Conservation (phyloP, 148 eudicot species). For the Fagopyrum homotropicum region DNA sequence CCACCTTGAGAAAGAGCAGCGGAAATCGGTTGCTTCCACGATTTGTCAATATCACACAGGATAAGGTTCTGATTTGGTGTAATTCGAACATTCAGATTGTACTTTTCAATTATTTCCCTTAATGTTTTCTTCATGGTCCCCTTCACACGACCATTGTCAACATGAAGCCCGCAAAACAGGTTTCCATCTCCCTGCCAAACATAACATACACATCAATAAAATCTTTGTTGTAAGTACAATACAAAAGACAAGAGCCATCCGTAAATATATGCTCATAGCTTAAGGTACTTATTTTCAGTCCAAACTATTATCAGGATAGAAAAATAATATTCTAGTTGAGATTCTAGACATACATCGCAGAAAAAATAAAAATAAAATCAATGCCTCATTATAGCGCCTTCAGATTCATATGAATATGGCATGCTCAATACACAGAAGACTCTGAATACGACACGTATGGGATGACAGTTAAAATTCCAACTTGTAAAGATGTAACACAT, state of each 20-base stretch:
- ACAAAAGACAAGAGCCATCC: background rate
- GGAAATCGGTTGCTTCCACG: constrained; percentile 71
- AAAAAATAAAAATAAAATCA: too few relatives aligned
- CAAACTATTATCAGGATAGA: background rate
- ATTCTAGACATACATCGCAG: background rate
- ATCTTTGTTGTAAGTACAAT: background rate
- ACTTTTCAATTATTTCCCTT: constrained; percentile 84
- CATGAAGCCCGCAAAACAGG: constrained; percentile 85
- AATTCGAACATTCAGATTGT: constrained; percentile 85
- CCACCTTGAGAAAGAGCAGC: constrained; percentile 86
- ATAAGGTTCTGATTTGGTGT: constrained; percentile 92
- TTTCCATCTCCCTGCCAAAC: constrained; percentile 76
- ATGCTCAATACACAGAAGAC: background rate
- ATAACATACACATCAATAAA: background rate
- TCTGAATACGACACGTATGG: background rate
- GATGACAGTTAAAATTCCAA: background rate
- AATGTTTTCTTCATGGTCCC: constrained; percentile 75
- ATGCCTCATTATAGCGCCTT: background rate
- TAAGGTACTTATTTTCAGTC: background rate
- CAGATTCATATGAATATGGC: background rate
- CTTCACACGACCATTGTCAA: constrained; percentile 87
- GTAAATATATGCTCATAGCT: background rate
- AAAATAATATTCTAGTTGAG: background rate
- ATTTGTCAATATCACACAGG: constrained; percentile 59
- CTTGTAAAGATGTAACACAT: background rate